Conservation (phyloP, 2,329 filamentous ascomycete species). For the Helicocarpus griseus region DNA sequence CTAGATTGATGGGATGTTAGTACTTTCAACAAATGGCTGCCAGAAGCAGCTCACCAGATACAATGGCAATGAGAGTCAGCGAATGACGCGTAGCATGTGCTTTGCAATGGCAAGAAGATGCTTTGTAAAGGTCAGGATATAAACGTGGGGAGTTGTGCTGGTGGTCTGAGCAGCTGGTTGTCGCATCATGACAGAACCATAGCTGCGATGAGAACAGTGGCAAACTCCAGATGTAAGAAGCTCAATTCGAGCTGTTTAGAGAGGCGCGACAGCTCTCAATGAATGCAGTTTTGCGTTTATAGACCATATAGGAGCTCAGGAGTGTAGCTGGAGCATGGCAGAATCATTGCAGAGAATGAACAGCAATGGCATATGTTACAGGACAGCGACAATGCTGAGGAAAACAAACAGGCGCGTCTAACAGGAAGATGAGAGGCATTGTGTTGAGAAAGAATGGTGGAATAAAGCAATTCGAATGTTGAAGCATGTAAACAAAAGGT, state of each 20-base stretch:
- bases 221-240: neutral
- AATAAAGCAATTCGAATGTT: slow-evolving; percentile 1
- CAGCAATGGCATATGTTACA: neutral
- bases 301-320: neutral
- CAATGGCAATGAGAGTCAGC: neutral
- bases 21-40: neutral
- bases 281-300: neutral
- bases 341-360: neutral
- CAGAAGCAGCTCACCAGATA: neutral
- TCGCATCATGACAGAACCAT: neutral
- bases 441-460: neutral
- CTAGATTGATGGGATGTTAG: neutral
- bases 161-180: neutral
- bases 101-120: neutral
- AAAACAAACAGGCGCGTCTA: slow-evolving; percentile 3
- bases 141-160: neutral
- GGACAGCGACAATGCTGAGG: neutral
- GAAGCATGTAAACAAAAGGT: slow-evolving; percentile 8
- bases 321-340: neutral
- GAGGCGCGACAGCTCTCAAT: neutral
- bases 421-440: neutral
- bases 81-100: neutral
- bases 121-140: neutral
- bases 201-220: neutral
- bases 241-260: neutral